Conservation (phyloP, 768 basidiomycete genomes). For the Brasilioporus rufonigricans region DNA sequence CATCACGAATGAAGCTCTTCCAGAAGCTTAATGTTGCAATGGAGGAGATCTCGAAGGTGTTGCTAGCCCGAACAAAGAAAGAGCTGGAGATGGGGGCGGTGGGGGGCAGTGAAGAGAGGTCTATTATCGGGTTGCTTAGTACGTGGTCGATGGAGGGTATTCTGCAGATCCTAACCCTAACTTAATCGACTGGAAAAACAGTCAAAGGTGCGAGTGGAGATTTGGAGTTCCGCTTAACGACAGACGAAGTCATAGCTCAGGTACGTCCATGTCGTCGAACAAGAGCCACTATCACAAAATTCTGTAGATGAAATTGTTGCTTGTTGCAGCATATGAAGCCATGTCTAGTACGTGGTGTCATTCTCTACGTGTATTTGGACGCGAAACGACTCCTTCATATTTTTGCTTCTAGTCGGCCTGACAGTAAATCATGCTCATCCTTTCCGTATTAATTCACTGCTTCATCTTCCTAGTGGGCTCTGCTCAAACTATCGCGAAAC, state of each 20-base stretch:
- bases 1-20: conserved; percentile 30
- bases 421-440: conserved; percentile 3
- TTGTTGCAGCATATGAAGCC: conserved; percentile 23
- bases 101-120: conserved; percentile 23
- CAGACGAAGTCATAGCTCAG: conserved; percentile 29
- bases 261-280: neutral
- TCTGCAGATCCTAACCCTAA: conserved; percentile 2
- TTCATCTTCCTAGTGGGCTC: conserved; percentile 42
- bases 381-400: neutral
- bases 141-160: conserved; percentile 6
- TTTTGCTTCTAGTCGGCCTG: conserved; percentile 12
- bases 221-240: conserved; percentile 22
- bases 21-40: conserved; percentile 34
- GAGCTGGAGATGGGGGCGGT: conserved; percentile 28
- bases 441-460: neutral
- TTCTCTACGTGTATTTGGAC: no score
- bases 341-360: conserved; percentile 10
- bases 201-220: conserved; percentile 37
- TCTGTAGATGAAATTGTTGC: conserved; percentile 19
- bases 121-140: conserved; percentile 27
- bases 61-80: conserved; percentile 36
- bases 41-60: conserved; percentile 37
- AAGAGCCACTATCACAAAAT: neutral
- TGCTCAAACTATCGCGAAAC: conserved; percentile 48
- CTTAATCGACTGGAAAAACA: conserved; percentile 6